Percentiles rank a stretch among this genome's conserved stretches.
phyloP scores from a whole-genome alignment of 768 basidiomycete genomes.

The Naganishia randhawae region DNA sequence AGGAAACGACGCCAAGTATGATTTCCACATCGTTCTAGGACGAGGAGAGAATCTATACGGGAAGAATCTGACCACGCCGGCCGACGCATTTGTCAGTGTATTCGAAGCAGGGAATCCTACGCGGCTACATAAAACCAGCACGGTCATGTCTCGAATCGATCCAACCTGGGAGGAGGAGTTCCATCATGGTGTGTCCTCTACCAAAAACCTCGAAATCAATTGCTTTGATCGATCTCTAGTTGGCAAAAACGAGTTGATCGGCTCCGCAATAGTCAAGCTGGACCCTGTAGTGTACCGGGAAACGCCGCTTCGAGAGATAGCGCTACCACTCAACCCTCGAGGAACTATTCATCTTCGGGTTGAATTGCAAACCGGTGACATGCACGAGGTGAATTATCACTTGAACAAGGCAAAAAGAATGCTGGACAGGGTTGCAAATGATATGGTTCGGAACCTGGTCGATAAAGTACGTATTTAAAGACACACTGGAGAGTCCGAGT shows the following conservation, averaged over 20 bases:
- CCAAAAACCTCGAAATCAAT: constrained; percentile 39
- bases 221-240: constrained; percentile 48
- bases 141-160: constrained; percentile 44
- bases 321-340: constrained; percentile 43
- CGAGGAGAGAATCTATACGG: constrained; percentile 44
- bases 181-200: constrained; percentile 38
- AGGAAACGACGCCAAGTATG: constrained; percentile 29
- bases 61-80: constrained; percentile 35
- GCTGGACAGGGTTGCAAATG: constrained; percentile 39
- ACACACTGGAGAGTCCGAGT: neutral
- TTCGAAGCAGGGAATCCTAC: constrained; percentile 36
- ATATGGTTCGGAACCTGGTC: constrained; percentile 44
- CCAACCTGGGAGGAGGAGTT: constrained; percentile 48
- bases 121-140: constrained; percentile 45
- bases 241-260: constrained; percentile 49
- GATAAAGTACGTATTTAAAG: constrained; percentile 30
- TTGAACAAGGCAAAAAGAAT: constrained; percentile 37
- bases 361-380: constrained; percentile 43
- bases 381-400: constrained; percentile 44
- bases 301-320: constrained; percentile 36
- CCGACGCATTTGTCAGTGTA: constrained; percentile 45
- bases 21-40: constrained; percentile 41
- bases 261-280: constrained; percentile 41
- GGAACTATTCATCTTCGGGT: constrained; percentile 42
- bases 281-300: constrained; percentile 39